phyloP scores from a whole-genome alignment of 2,329 filamentous ascomycete genomes.

The Dichotomopilus funicola region DNA sequence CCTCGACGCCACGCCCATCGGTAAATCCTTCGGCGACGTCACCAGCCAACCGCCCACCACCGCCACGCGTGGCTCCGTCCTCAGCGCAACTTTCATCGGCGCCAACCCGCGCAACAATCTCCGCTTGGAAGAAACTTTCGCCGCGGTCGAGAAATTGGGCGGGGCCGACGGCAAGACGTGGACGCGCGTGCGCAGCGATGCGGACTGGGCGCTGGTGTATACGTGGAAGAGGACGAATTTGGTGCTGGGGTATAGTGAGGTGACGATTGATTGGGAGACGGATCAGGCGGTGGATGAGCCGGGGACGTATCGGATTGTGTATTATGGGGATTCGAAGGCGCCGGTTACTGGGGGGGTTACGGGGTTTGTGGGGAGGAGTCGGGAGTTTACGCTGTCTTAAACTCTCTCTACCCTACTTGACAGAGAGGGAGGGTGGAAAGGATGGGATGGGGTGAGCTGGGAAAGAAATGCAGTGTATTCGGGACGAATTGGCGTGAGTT shows the following conservation, averaged over 20 bases:
- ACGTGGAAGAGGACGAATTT: slow-evolving; percentile 69
- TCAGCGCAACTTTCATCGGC: slow-evolving; percentile 67
- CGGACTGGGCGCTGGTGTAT: slow-evolving; percentile 76
- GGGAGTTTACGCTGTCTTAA: slow-evolving; percentile 25
- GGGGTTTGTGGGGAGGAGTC: slow-evolving; percentile 45
- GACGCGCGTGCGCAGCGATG: slow-evolving; percentile 64
- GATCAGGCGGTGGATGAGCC: slow-evolving; percentile 39
- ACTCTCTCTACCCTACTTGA: no score
- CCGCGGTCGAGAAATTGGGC: slow-evolving; percentile 61
- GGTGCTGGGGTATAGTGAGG: slow-evolving; percentile 67
- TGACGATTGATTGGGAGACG: slow-evolving; percentile 72
- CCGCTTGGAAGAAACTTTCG: slow-evolving; percentile 68
- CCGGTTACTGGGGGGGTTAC: slow-evolving; percentile 53
- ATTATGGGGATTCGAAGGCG: slow-evolving; percentile 72
- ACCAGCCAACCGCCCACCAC: slow-evolving; percentile 43
- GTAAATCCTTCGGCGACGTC: slow-evolving; percentile 64
- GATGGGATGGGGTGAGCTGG: neutral
- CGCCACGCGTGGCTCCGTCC: slow-evolving; percentile 51
- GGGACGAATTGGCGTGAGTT: no score
- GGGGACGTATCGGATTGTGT: slow-evolving; percentile 69
- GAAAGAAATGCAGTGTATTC: no score
- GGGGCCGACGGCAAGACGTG: slow-evolving; percentile 40
- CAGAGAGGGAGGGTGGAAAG: neutral
- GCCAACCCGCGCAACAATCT: slow-evolving; percentile 87
- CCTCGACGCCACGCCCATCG: slow-evolving; percentile 59